Evolutionary conservation across 306 rosid genomes (phyloP), one percentile per base, ranked within the genome.

Genomic region (Nissolia schottii): DNA sequence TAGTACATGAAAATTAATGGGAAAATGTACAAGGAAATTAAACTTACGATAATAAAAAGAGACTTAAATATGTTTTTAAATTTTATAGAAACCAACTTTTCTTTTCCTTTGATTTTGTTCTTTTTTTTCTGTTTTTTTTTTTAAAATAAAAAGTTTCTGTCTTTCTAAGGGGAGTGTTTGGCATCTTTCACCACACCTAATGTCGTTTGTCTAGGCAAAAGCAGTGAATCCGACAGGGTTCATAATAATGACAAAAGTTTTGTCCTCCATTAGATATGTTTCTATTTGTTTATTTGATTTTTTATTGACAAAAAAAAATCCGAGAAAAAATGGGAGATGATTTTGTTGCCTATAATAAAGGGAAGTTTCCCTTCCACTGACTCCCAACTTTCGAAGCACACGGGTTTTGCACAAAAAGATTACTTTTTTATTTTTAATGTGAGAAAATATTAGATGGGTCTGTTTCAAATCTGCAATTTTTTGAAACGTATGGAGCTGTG

Each of bases 361-460:
- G 22, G 8, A 70, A 60, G 57, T 62, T 67, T 56, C 68, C 27
- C 34, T 77, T 51, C 49, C 73, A 24, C 28, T 18, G 53, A 49
- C 67, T 76, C 62, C 62, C 64, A 64, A 27, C 22, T 45, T 45
- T 16, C 22, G n/a, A n/a, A 15, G 25, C 41, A 35, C 46, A 7
- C 71, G 70, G 77, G 75, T 37, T 12, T 1, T 22, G 34, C 10
- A n/a, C n/a, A 29, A 13, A 64, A 54, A 64, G 19, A 24, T 71
- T 43, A 15, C 43, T 15, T 53, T 22, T 62, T 29, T 16, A 5
- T 16, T 22, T 23, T 34, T 24, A 35, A 35, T 51, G 28, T 28
- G 43, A 19, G 54, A 65, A 64, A 75, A 65, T 34, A 37, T 64
- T 41, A 28, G 14, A 16, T 60, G 60, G 77, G 66, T 71, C 25